Evolutionary conservation across 2,329 filamentous ascomycete species (phyloP).

Genomic region (Diaporthe nobilis): DNA sequence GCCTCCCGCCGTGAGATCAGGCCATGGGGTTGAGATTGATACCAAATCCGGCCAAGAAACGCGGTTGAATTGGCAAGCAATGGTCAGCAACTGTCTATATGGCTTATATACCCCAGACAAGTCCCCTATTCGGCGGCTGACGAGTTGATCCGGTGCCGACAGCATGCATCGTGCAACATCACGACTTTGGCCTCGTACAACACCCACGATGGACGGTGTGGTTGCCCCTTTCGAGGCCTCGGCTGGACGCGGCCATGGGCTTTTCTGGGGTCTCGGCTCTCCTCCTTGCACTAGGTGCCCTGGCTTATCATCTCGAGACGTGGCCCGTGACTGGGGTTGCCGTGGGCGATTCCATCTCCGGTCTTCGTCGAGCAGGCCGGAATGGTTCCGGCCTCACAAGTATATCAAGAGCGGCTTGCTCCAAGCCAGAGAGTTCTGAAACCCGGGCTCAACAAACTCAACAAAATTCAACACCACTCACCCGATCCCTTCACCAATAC

Average conservation of each 20-base stretch:
- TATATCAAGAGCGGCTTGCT: constrained; percentile 44
- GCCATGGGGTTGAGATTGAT: background rate
- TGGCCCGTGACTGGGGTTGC: constrained; percentile 33
- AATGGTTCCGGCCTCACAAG: constrained; percentile 52
- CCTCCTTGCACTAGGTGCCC: constrained; percentile 16
- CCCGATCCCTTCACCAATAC: too few relatives aligned
- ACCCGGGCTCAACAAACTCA: constrained; percentile 32
- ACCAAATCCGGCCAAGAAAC: constrained; percentile 11
- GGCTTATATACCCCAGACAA: background rate
- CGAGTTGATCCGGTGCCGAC: background rate
- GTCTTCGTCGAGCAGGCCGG: constrained; percentile 48
- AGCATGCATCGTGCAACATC: background rate
- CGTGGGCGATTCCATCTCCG: constrained; percentile 41
- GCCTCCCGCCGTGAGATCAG: background rate
- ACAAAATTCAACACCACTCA: background rate
- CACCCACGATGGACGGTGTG: constrained; percentile 17
- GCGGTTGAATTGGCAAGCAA: constrained; percentile 28
- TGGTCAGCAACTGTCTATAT: constrained; percentile 16
- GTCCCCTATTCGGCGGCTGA: background rate
- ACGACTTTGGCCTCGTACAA: constrained; percentile 18
- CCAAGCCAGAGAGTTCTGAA: constrained; percentile 27
- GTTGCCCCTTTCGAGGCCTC: background rate
- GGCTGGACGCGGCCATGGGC: background rate
- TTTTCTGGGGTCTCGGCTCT: background rate
- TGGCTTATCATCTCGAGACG: constrained; percentile 38